These are phyloP conservation scores for Polytrichum formosum DNA, from an alignment of 225 moss, liverwort and hornwort genomes.

Conservation along the genomic window DNA sequence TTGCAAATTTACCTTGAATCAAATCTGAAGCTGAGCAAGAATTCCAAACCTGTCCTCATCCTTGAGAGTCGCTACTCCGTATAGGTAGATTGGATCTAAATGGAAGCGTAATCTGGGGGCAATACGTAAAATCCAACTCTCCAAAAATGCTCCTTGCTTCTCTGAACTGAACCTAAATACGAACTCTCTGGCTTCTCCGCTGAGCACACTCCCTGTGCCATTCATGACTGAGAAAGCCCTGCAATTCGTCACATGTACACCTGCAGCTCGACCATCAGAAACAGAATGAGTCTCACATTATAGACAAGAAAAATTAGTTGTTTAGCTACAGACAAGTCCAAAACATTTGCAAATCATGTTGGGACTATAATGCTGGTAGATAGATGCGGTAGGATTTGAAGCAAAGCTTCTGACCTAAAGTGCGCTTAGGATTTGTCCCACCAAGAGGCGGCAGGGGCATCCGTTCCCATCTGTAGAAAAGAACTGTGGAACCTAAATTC, in stretches of 20 bases:
- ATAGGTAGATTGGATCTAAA: slow-evolving; percentile 52
- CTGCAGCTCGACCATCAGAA: slow-evolving; percentile 10
- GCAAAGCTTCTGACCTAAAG: slow-evolving; percentile 39
- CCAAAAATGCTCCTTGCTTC: slow-evolving; percentile 54
- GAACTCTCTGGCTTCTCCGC: slow-evolving; percentile 52
- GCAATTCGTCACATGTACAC: slow-evolving; percentile 34
- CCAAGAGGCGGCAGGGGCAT: slow-evolving; percentile 58
- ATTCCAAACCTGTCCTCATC: slow-evolving; percentile 18
- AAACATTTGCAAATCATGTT: no score
- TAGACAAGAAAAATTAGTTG: no score
- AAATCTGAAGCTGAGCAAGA: background rate
- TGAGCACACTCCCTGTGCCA: slow-evolving; percentile 63
- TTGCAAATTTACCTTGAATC: no score
- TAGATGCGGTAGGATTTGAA: background rate
- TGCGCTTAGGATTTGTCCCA: slow-evolving; percentile 38
- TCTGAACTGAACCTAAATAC: slow-evolving; percentile 57
- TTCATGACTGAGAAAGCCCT: slow-evolving; percentile 57
- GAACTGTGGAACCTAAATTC: slow-evolving; percentile 55
- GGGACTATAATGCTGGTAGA: background rate
- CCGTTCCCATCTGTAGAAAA: slow-evolving; percentile 75
- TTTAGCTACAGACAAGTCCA: no score
- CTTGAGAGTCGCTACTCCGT: slow-evolving; percentile 59
- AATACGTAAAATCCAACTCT: slow-evolving; percentile 60
- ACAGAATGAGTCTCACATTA: background rate
- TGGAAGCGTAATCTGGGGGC: slow-evolving; percentile 43